Evolutionary conservation across 78 protist species (phyloP), one percentile per base, ranked within the genome.

Genomic region (Isochrysis galbana): DNA sequence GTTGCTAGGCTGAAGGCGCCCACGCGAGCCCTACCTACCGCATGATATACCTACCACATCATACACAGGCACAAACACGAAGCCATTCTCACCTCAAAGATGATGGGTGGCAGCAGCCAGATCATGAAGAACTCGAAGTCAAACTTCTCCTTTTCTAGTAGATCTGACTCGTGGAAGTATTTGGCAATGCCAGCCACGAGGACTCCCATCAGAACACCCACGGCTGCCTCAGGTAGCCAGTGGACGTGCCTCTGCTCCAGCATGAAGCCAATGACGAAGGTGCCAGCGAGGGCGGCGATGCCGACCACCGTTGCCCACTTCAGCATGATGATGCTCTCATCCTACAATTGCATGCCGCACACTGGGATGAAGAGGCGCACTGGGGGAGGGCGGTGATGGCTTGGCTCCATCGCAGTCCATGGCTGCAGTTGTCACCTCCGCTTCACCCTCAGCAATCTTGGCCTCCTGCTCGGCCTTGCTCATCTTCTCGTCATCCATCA

Each of bases 71-170:
- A n/a, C n/a, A n/a, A n/a, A n/a, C n/a, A n/a, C n/a, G n/a, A n/a
- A n/a, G n/a, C n/a, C n/a, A n/a, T n/a, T n/a, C n/a, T n/a, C n/a
- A n/a, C n/a, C 39, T 86, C 91, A 41, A 92, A 91, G 47, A 94
- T 87, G 77, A 94, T 94, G 5, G 95, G 95, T 5, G 95, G 95
- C 5, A 94, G 69, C 25, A 94, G 45, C 23, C 34, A 67, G 61
- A 88, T 45, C 80, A 94, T 91, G 91, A 94, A 94, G 45, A 89
- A 54, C 44, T 91, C 84, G 29, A 91, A 80, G 44, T 90, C 90
- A n/a, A 94, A 91, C 36, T 11, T 0, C 17, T 91, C 41, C 22
- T 41, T 23, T 10, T 34, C 25, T 5, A 69, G 17, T 47, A 90
- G 5, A 17, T 2, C 5, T 34, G 17, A 26, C 23, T 5, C 22